phyloP scores from a whole-genome alignment of 129 eudicot genomes.

The Flaveria ramosissima region DNA sequence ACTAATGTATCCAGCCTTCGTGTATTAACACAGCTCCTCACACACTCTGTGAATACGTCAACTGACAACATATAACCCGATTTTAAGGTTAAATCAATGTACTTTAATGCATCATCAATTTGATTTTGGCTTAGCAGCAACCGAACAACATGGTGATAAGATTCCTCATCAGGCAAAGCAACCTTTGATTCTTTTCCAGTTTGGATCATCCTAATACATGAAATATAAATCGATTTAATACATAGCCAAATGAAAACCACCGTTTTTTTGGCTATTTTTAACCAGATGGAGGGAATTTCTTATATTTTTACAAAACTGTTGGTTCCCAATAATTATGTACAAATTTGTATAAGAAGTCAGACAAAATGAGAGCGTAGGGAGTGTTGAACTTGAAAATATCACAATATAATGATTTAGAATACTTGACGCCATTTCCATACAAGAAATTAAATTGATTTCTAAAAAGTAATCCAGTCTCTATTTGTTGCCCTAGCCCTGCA shows the following conservation, averaged over 20 bases:
- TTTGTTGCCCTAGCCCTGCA: neutral
- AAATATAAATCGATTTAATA: constrained; percentile 17
- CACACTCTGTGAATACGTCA: constrained; percentile 57
- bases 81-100: constrained; percentile 61
- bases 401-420: neutral
- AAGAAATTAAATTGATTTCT: neutral
- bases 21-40: constrained; percentile 47
- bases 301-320: neutral
- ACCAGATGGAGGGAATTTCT: neutral
- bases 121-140: constrained; percentile 52
- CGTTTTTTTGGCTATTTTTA: neutral
- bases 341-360: neutral
- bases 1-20: constrained; percentile 75
- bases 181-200: constrained; percentile 53
- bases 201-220: constrained; percentile 68
- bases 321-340: neutral
- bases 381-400: neutral
- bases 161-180: constrained; percentile 78
- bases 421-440: neutral
- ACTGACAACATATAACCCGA: constrained; percentile 70
- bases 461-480: neutral
- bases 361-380: neutral
- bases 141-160: constrained; percentile 64
- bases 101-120: constrained; percentile 70
- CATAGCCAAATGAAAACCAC: neutral